Evolutionary conservation across 306 rosid genomes (phyloP).

Genomic region (Pyrus betulifolia): DNA sequence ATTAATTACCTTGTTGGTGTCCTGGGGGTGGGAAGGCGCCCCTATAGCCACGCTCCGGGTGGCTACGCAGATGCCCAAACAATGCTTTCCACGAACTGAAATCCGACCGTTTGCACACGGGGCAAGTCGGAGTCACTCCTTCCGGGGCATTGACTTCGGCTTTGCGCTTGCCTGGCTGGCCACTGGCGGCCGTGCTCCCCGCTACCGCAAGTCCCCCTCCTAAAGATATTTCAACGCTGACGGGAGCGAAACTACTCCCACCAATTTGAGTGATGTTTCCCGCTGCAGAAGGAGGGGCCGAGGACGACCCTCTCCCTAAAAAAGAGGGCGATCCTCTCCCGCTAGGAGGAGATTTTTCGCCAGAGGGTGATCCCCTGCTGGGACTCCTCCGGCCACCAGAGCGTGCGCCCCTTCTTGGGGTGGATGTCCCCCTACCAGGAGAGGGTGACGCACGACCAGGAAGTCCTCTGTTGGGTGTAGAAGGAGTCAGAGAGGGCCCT

Average conservation of each 20-base stretch:
- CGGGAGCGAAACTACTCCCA: not conserved
- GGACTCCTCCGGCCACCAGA: not conserved
- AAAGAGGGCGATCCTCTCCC: not conserved
- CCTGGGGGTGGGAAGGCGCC: constrained; percentile 23
- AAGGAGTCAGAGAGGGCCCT: not conserved
- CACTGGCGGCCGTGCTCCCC: not conserved
- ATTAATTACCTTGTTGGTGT: not conserved
- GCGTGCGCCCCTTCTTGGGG: not conserved
- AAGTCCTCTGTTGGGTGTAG: not conserved
- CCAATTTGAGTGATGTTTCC: not conserved
- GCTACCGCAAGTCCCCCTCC: not conserved
- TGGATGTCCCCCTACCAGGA: not conserved
- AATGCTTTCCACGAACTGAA: constrained; percentile 23
- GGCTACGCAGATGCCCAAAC: constrained; percentile 27
- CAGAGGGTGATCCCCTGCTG: not conserved
- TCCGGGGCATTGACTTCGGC: not conserved
- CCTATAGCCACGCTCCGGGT: constrained; percentile 19
- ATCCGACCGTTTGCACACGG: not conserved
- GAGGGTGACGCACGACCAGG: not conserved
- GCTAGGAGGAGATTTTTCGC: not conserved
- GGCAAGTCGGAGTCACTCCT: not conserved
- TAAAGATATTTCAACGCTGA: not conserved
- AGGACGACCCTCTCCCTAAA: not conserved
- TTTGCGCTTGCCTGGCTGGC: not conserved
- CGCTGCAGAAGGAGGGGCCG: no score